Percentiles rank a stretch among this genome's conserved stretches.
Conservation (phyloP, 371 early-diverging fungal genomes). For the Polyrhizophydium stewartii region DNA sequence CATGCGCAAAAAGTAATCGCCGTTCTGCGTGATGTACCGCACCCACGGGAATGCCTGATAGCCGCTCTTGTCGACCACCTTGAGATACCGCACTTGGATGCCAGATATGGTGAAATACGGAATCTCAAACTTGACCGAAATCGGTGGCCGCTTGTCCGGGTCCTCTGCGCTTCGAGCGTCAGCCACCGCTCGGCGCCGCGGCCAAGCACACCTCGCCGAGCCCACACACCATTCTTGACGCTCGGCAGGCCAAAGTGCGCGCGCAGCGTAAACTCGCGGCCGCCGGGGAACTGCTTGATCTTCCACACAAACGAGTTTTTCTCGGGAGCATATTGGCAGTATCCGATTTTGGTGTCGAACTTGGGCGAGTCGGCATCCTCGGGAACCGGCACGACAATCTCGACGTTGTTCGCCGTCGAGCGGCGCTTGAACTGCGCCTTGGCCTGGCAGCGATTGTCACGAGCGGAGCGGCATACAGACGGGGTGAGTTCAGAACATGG, state of each 20-base stretch:
- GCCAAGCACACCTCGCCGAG: background rate
- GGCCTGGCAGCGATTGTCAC: conserved; percentile 60
- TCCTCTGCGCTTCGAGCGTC: conserved; percentile 54
- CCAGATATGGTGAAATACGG: conserved; percentile 97
- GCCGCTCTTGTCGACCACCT: conserved; percentile 97
- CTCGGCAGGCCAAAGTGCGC: conserved; percentile 96
- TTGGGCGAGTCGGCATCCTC: conserved; percentile 96
- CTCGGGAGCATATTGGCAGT: conserved; percentile 93
- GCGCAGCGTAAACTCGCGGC: conserved; percentile 91
- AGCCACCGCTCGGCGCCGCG: no score
- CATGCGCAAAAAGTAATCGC: conserved; percentile 22
- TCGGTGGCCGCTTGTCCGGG: conserved; percentile 91
- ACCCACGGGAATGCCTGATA: conserved; percentile 99
- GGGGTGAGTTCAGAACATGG: background rate
- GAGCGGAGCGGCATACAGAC: background rate
- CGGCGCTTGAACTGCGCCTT: conserved; percentile 95
- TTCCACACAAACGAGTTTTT: conserved; percentile 93
- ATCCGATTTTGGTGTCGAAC: conserved; percentile 88
- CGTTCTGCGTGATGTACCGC: conserved; percentile 95
- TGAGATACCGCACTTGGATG: conserved; percentile 97
- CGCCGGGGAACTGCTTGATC: conserved; percentile 97
- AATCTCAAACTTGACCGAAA: conserved; percentile 96
- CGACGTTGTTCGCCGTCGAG: conserved; percentile 96
- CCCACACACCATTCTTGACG: conserved; percentile 72
- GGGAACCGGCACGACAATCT: conserved; percentile 95